A percentile compares a stretch with the other conserved stretches of the same genome.
Evolutionary conservation across 2,329 filamentous ascomycete species (phyloP).

Genomic region (Trichoderma sp.): DNA sequence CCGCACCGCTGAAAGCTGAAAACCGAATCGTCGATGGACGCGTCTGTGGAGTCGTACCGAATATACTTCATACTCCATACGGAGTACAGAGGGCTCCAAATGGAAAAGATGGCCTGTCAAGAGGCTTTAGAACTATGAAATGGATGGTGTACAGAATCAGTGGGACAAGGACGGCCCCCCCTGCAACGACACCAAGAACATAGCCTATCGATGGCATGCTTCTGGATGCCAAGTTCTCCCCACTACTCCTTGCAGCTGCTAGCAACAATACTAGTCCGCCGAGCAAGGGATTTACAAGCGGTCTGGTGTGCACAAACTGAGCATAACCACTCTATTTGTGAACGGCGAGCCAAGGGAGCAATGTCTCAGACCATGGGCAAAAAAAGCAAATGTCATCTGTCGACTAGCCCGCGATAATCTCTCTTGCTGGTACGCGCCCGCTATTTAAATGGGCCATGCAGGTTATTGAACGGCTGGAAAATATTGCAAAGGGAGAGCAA

Average conservation of each 20-base stretch:
- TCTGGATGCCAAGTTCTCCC: not conserved
- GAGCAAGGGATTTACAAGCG: not conserved
- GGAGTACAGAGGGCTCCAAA: not conserved
- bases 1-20: not conserved
- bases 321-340: not conserved
- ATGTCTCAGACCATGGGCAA: conserved; percentile 10
- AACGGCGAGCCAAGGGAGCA: conserved; percentile 9
- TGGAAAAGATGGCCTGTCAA: not conserved
- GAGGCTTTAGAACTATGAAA: not conserved
- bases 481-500: not conserved
- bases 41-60: not conserved
- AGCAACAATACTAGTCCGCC: not conserved
- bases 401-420: not conserved
- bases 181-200: not conserved
- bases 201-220: not conserved
- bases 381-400: not conserved
- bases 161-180: not conserved
- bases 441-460: not conserved
- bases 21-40: not conserved
- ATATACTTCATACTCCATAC: too few species aligned
- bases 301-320: not conserved
- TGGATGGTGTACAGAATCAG: not conserved
- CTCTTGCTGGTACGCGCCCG: not conserved
- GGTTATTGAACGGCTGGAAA: not conserved
- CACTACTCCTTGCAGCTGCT: not conserved